Percentiles rank a stretch among this genome's conserved stretches.
Evolutionary conservation across 2,329 filamentous ascomycete genomes (phyloP).

Genomic region (Thelonectria blattea): DNA sequence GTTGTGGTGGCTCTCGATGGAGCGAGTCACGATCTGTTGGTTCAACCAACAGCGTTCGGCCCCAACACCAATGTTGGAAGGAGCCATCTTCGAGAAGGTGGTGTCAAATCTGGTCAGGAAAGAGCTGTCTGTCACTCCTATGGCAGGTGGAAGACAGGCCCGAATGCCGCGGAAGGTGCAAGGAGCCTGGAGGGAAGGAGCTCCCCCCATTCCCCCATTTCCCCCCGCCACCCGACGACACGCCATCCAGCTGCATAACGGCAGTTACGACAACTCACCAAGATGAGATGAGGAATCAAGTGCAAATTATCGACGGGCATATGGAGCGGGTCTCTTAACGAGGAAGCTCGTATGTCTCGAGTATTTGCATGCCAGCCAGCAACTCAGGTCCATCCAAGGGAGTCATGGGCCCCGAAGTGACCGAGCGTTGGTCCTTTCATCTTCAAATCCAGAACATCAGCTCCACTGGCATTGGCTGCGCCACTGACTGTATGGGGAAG

Average conservation of each 20-base stretch:
- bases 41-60: neutral
- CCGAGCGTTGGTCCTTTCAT: conserved; percentile 1
- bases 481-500: conserved; percentile 6
- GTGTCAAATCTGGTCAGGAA: conserved; percentile 4
- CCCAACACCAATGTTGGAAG: neutral
- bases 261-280: conserved; percentile 2
- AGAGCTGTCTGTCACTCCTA: neutral
- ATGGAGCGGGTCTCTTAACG: neutral
- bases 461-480: conserved; percentile 18
- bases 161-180: conserved; percentile 4
- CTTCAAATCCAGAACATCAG: conserved; percentile 13
- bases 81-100: neutral
- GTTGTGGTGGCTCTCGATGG: neutral
- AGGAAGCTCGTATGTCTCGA: neutral
- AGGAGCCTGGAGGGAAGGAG: conserved; percentile 1
- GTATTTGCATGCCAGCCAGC: neutral
- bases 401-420: conserved; percentile 6
- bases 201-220: neutral
- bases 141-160: neutral
- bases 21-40: conserved; percentile 6
- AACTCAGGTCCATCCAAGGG: conserved; percentile 6
- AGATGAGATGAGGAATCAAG: neutral
- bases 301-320: neutral
- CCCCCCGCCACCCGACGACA: neutral
- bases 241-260: conserved; percentile 7